Percentiles rank a stretch among this genome's conserved stretches.
Conservation (phyloP, 306 rosid genomes). For the Rubus parviflorus region DNA sequence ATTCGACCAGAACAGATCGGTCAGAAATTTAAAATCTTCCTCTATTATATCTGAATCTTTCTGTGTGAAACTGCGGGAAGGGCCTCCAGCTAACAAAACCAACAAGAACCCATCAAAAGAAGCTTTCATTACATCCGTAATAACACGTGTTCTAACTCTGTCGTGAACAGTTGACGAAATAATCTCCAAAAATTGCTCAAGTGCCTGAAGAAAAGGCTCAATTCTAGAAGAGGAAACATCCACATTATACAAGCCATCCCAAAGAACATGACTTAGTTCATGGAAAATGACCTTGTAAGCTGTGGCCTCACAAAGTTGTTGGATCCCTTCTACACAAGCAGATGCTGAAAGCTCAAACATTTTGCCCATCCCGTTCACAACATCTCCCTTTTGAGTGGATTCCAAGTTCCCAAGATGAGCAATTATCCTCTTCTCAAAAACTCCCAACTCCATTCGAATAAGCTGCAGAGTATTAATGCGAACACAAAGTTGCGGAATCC, state of each 20-base stretch:
- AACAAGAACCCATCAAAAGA: conserved; percentile 82
- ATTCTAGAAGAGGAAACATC: conserved; percentile 69
- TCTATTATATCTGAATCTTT: conserved; percentile 64
- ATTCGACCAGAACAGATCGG: conserved; percentile 88
- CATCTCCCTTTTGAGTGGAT: conserved; percentile 32
- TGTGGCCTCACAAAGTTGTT: conserved; percentile 66
- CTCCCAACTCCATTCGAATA: conserved; percentile 68
- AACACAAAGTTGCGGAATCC: conserved; percentile 74
- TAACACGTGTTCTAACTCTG: conserved; percentile 85
- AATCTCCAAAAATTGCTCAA: conserved; percentile 79
- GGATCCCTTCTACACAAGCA: conserved; percentile 74
- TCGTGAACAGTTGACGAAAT: conserved; percentile 85
- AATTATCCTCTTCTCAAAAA: conserved; percentile 61
- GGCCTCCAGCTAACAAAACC: conserved; percentile 91
- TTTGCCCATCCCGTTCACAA: conserved; percentile 40
- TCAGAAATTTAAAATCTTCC: conserved; percentile 83
- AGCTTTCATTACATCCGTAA: conserved; percentile 76
- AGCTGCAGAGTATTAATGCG: conserved; percentile 83
- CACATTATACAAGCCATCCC: conserved; percentile 73
- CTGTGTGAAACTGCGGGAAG: conserved; percentile 66
- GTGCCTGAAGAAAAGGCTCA: conserved; percentile 77
- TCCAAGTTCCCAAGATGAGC: conserved; percentile 60
- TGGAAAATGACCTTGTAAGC: conserved; percentile 75
- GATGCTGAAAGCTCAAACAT: conserved; percentile 68
- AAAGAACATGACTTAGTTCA: conserved; percentile 63